phyloP scores from a whole-genome alignment of 768 basidiomycete species.

The Phallus indusiatus region DNA sequence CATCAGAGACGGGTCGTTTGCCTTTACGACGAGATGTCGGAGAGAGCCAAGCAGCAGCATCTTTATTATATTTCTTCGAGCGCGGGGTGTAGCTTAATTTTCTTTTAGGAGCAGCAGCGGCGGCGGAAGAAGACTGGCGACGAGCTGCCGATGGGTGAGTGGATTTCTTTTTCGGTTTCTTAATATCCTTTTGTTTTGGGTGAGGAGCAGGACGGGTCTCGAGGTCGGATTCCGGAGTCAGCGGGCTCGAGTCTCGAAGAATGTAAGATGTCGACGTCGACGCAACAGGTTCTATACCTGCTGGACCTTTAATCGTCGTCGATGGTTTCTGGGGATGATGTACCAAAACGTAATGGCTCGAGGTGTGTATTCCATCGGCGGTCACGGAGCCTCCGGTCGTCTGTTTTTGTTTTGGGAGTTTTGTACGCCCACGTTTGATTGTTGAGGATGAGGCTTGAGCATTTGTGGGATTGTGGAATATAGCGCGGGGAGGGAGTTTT shows the following conservation, averaged over 20 bases:
- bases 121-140: no score
- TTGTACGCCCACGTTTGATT: conserved; percentile 15
- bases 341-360: conserved; percentile 3
- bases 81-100: background rate
- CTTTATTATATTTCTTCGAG: conserved; percentile 1
- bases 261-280: background rate
- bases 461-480: conserved; percentile 22
- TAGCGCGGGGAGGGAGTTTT: conserved; percentile 55
- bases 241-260: conserved; percentile 4
- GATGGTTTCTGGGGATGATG: background rate
- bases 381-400: conserved; percentile 32
- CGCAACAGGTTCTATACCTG: background rate
- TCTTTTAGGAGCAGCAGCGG: background rate
- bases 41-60: conserved; percentile 3
- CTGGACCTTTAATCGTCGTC: background rate
- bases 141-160: background rate
- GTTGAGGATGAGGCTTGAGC: conserved; percentile 28
- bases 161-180: background rate
- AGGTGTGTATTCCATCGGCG: conserved; percentile 14
- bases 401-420: conserved; percentile 21
- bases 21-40: conserved; percentile 1
- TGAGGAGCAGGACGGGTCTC: background rate
- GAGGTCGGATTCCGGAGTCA: conserved; percentile 6
- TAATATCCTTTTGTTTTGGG: background rate
- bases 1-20: conserved; percentile 5